Percentiles rank a stretch among this genome's conserved stretches.
These are phyloP conservation scores for Fibroporia radiculosa DNA, from an alignment of 768 basidiomycete species.

Conservation along the genomic window DNA sequence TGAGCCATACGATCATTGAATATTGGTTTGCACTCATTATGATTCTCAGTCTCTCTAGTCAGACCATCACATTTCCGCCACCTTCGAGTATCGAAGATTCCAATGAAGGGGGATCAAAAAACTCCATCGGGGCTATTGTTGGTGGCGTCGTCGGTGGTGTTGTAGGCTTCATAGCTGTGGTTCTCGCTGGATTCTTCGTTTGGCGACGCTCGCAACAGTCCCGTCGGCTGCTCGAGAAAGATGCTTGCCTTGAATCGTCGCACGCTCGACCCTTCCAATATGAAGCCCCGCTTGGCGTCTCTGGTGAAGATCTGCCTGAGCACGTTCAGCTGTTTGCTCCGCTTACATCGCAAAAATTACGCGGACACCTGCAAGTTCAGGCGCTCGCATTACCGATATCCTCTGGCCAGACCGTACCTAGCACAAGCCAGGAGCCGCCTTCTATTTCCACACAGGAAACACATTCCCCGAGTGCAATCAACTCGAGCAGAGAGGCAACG, in stretches of 20 bases:
- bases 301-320: neutral
- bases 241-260: neutral
- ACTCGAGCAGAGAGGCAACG: neutral
- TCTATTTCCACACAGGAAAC: no score
- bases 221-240: neutral
- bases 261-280: neutral
- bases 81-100: neutral
- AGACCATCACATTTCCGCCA: neutral
- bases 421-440: neutral
- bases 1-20: neutral
- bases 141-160: slow-evolving; percentile 7
- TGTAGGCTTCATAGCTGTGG: neutral
- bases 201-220: neutral
- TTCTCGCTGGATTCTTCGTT: neutral
- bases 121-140: slow-evolving; percentile 3
- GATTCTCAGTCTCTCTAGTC: neutral
- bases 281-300: neutral
- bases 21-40: neutral
- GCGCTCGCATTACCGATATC: neutral
- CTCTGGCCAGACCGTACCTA: neutral
- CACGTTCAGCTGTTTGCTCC: neutral
- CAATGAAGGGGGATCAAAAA: no score
- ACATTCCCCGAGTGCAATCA: neutral
- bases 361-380: neutral
- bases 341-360: neutral